These are phyloP conservation scores for Penicillium sp. DNA, from an alignment of 2,329 filamentous ascomycete species.

Conservation along the genomic window DNA sequence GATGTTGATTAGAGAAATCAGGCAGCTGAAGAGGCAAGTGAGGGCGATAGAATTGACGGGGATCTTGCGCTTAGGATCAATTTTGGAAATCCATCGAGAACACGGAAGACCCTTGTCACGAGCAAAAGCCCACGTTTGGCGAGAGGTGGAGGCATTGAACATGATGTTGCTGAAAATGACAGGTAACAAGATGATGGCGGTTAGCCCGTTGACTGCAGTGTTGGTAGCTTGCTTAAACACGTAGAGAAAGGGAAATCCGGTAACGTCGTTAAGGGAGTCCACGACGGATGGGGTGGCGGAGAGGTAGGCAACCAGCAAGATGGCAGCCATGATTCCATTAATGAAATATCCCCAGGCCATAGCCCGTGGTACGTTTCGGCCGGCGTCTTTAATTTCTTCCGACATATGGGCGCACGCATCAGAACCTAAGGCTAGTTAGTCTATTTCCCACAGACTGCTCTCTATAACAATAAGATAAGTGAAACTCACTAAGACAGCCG, in stretches of 20 bases:
- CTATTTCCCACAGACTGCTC: background rate
- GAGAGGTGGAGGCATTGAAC: slow-evolving; percentile 39
- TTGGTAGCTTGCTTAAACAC: slow-evolving; percentile 40
- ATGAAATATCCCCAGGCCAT: slow-evolving; percentile 46
- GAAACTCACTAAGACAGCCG: slow-evolving; percentile 25
- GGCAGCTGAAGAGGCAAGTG: slow-evolving; percentile 30
- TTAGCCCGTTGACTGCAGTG: slow-evolving; percentile 26
- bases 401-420: slow-evolving; percentile 37
- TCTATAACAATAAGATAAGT: background rate
- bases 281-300: slow-evolving; percentile 33
- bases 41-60: slow-evolving; percentile 42
- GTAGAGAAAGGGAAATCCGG: slow-evolving; percentile 48
- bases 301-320: slow-evolving; percentile 45
- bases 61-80: slow-evolving; percentile 39
- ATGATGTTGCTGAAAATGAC: slow-evolving; percentile 41
- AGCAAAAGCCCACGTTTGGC: slow-evolving; percentile 45
- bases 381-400: slow-evolving; percentile 49
- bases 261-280: slow-evolving; percentile 38
- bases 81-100: slow-evolving; percentile 38
- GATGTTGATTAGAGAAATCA: slow-evolving; percentile 52
- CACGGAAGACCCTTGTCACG: slow-evolving; percentile 45
- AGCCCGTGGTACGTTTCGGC: slow-evolving; percentile 43
- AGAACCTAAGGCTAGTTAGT: slow-evolving; percentile 20
- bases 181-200: slow-evolving; percentile 42
- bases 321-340: slow-evolving; percentile 44